Conservation (phyloP, 2,329 filamentous ascomycete species). For the Neofusicoccum sp. region DNA sequence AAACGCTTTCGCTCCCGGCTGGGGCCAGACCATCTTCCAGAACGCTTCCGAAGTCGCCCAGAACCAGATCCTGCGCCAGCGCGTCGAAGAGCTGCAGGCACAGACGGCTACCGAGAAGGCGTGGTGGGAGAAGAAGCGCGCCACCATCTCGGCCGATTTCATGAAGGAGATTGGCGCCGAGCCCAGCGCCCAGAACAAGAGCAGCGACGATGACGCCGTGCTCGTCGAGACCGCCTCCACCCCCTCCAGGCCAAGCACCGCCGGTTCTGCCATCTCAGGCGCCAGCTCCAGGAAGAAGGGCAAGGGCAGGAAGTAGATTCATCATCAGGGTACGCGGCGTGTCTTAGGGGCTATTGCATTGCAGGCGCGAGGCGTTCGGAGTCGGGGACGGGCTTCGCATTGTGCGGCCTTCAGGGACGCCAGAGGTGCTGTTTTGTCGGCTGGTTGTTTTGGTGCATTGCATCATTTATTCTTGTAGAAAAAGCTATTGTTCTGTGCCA, state of each 20-base stretch:
- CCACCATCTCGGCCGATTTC: conserved; percentile 72
- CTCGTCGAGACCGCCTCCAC: conserved; percentile 65
- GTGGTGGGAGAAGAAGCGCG: conserved; percentile 89
- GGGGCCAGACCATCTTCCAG: conserved; percentile 96
- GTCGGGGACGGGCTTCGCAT: conserved; percentile 14
- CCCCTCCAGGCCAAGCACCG: conserved; percentile 7
- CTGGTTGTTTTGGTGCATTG: not conserved
- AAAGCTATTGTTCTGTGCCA: conserved; percentile 14
- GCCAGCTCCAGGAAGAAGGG: conserved; percentile 56
- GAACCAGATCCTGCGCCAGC: conserved; percentile 75
- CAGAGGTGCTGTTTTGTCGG: not conserved
- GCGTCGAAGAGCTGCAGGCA: conserved; percentile 73
- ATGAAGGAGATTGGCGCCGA: conserved; percentile 78
- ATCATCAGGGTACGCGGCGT: conserved; percentile 25
- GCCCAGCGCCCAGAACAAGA: conserved; percentile 28
- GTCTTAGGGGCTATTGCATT: conserved; percentile 11
- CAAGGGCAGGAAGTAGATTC: conserved; percentile 63
- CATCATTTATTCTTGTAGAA: conserved; percentile 16
- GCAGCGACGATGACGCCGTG: conserved; percentile 73
- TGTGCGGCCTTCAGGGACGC: not conserved
- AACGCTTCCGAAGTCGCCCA: conserved; percentile 94
- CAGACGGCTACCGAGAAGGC: conserved; percentile 74
- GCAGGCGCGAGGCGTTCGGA: conserved; percentile 17
- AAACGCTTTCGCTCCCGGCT: conserved; percentile 83
- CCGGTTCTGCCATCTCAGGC: not conserved